A percentile compares a stretch with the other conserved stretches of the same genome.
These are phyloP conservation scores for Lyophyllum semitale DNA, from an alignment of 768 basidiomycete genomes.

Conservation along the genomic window DNA sequence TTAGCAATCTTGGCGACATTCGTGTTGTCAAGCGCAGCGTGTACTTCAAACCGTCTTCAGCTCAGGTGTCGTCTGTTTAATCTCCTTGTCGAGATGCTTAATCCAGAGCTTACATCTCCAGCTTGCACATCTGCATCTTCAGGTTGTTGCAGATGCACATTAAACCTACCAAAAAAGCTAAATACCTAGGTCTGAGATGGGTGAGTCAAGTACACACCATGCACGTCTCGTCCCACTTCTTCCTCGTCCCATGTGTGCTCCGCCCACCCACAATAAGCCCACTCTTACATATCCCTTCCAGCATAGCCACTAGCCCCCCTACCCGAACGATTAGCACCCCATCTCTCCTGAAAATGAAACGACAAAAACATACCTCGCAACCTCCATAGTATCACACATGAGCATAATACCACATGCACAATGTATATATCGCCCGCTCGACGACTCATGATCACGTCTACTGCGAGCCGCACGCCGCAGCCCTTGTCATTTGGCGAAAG, in stretches of 20 bases:
- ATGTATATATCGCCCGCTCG: constrained; percentile 93
- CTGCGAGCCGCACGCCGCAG: constrained; percentile 83
- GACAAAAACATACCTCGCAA: constrained; percentile 85
- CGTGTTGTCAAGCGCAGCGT: constrained; percentile 97
- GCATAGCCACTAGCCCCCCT: constrained; percentile 75
- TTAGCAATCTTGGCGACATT: constrained; percentile 95
- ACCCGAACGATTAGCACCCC: neutral
- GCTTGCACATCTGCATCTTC: constrained; percentile 74
- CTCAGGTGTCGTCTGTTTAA: constrained; percentile 68
- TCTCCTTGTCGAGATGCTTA: constrained; percentile 74
- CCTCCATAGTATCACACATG: constrained; percentile 94
- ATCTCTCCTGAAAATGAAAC: neutral
- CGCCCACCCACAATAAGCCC: constrained; percentile 96
- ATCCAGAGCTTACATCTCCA: constrained; percentile 77
- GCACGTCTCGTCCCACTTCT: constrained; percentile 94
- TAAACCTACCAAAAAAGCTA: constrained; percentile 30
- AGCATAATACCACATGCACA: constrained; percentile 95
- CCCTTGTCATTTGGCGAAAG: no score
- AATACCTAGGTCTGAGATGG: neutral
- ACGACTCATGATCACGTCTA: constrained; percentile 85
- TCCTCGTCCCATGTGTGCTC: constrained; percentile 70
- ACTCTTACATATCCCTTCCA: constrained; percentile 97
- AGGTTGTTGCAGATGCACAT: constrained; percentile 69
- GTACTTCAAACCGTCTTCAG: constrained; percentile 86
- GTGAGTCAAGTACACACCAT: constrained; percentile 50